phyloP scores from a whole-genome alignment of 129 eudicot species.

The Mikania micrantha region DNA sequence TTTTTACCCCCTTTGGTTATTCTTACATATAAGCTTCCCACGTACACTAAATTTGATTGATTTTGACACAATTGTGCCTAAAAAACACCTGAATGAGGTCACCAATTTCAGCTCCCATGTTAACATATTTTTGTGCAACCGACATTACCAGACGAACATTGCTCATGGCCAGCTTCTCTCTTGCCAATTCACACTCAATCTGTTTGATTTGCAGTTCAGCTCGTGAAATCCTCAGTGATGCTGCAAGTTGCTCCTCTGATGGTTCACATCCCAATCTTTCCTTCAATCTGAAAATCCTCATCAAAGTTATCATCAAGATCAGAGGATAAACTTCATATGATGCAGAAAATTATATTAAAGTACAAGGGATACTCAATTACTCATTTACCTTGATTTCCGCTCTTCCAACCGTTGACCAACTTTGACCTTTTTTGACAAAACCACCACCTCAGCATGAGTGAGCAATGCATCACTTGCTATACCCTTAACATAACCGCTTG shows the following conservation, averaged over 20 bases:
- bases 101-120: slow-evolving; percentile 92
- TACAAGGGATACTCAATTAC: neutral
- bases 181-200: slow-evolving; percentile 80
- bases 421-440: slow-evolving; percentile 59
- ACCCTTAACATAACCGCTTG: slow-evolving; percentile 1
- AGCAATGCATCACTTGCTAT: slow-evolving; percentile 41
- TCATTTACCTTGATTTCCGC: slow-evolving; percentile 53
- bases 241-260: slow-evolving; percentile 83
- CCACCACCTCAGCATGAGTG: slow-evolving; percentile 73
- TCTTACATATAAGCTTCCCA: too few species aligned
- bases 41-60: too few species aligned
- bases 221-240: slow-evolving; percentile 59
- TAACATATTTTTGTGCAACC: slow-evolving; percentile 82
- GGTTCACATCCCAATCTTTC: slow-evolving; percentile 79
- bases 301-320: neutral
- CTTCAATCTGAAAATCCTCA: slow-evolving; percentile 48
- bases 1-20: too few species aligned
- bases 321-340: neutral
- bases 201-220: slow-evolving; percentile 53
- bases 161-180: slow-evolving; percentile 94
- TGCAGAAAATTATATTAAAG: neutral
- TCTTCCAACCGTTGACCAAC: slow-evolving; percentile 70
- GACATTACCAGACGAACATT: slow-evolving; percentile 95
- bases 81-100: slow-evolving; percentile 79
- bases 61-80: too few species aligned